Base-by-base conservation (phyloP, 2,329 filamentous ascomycete species). In the Orbilia quercus region DNA sequence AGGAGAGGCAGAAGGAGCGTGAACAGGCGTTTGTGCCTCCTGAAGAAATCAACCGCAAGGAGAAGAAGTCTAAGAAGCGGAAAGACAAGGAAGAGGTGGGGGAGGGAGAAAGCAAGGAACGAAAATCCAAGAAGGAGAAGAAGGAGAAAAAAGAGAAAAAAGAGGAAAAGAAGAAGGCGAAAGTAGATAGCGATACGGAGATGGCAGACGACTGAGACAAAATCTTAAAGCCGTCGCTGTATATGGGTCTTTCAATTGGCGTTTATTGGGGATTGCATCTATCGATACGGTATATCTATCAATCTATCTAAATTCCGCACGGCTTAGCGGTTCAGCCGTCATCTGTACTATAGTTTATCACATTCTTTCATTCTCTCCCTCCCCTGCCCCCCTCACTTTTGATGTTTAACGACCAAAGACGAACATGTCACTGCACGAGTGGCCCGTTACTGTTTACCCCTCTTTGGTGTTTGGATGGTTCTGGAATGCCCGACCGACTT, bases 1-100 rank as follows among this genome's bases (percentile, higher is more conserved):
- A 90, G 76, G 91, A 96, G 81, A 96, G 91, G 85, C 86, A 90
- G 82, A 90, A 89, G 81, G 91, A 95, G 83, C 85, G 92, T 72
- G 89, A 92, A 80, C 88, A 90, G 80, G 92, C 95, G 63, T 98
- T 93, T 81, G 86, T 96, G 66, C 89, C 94, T 6, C 95, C 95
- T 3, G 88, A 91, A 79, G 95, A 98, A 81, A 64, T 67, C 57
- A 69, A 74, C 31, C 44, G 34, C 40, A 74, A 74, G 18, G 70
- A 74, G 40, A 74, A 69, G 58, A 69, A 65, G 40, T 53, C 50
- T 1, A 74, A 69, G 23, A 69, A 74, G 34, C 54, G 70, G 47
- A 74, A 74, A 54, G 64, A 74, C 25, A 40, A 36, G 38, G 69
- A 47, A 18, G 62, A 66, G 11, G 47, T 66, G 18, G 62, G 6